Base-by-base conservation (phyloP, 2,329 filamentous ascomycete genomes). In the Pseudodiploospora longispora region DNA sequence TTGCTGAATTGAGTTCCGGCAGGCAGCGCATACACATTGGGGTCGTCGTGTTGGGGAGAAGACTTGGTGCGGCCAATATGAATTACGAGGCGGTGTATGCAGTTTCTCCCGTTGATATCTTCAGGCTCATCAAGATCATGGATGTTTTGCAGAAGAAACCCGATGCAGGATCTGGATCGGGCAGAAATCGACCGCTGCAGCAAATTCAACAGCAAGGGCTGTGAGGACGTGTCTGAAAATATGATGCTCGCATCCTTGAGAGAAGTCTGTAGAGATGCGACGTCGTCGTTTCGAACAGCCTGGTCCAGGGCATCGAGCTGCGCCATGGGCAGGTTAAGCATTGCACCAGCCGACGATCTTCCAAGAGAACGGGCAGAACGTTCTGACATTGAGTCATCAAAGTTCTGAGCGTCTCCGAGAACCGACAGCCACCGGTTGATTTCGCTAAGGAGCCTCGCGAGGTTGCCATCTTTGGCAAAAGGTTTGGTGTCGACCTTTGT, bases 361-460 rank as follows among this genome's bases (percentile, higher is more conserved):
- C 87, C 85, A 19, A 95, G 67, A 0, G 89, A 93, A 33, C 80
- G 80, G 1, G 81, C 76, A 1, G 88, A 93, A 41, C 80, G 81
- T 40, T 83, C 80, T 1, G 87, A 91, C 54, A 71, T 81, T 39
- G 78, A 72, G 60, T 95, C 88, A 55, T 93, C 85, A 9, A 78
- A 63, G n/a, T 76, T 76, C 59, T 90, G 87, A 31, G 82, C 77
- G 41, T 95, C 88, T 10, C 82, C 83, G 12, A 97, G 70, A 2
- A 82, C 76, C 0, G 88, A 90, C 12, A 98, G 75, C 89, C 91
- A 96, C 52, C 89, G 85, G 64, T 97, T 97, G 60, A 97, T 87
- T 54, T 78, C 73, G 47, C 64, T 59, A 38, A 80, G 67, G 35
- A 76, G 59, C 30, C 72, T 65, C 2, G 65, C 63, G 27, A 72